These are phyloP conservation scores for Sungouiozyma ichnusensis DNA, from an alignment of 805 yeast genomes.

Conservation along the genomic window DNA sequence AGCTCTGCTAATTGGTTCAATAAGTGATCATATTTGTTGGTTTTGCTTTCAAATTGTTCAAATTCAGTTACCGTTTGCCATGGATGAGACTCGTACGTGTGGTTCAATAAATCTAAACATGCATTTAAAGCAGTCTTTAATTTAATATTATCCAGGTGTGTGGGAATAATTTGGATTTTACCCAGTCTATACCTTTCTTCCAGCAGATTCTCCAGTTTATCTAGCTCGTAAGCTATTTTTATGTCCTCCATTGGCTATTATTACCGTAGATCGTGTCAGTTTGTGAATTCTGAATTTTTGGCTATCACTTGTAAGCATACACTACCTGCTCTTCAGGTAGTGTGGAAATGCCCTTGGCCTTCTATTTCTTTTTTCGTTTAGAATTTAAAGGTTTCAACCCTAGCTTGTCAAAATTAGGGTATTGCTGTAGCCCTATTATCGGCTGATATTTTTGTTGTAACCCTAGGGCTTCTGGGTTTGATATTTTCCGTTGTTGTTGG, in stretches of 20 bases:
- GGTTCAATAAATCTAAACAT: constrained; percentile 9
- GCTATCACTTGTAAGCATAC: too few species aligned
- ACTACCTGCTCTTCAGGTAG: too few species aligned
- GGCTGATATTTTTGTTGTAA: neutral
- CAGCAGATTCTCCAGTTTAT: constrained; percentile 18
- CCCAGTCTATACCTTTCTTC: constrained; percentile 24
- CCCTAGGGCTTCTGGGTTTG: neutral
- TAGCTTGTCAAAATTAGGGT: neutral
- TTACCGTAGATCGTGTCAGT: neutral
- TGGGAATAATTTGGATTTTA: constrained; percentile 13
- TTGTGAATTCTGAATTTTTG: too few species aligned
- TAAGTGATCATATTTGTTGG: constrained; percentile 10
- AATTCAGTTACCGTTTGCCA: constrained; percentile 3
- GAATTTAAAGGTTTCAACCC: neutral
- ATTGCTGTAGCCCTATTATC: neutral
- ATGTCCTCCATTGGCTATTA: constrained; percentile 13
- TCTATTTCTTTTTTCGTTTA: too few species aligned
- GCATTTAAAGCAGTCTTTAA: constrained; percentile 16
- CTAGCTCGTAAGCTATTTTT: constrained; percentile 20
- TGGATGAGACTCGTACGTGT: constrained; percentile 5
- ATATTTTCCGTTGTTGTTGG: neutral
- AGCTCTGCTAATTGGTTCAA: constrained; percentile 10
- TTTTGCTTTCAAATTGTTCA: constrained; percentile 3
- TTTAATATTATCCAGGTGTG: constrained; percentile 16
- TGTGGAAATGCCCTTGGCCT: too few species aligned